These are phyloP conservation scores for Diaporthe helianthi DNA, from an alignment of 2,329 filamentous ascomycete genomes.

Conservation along the genomic window DNA sequence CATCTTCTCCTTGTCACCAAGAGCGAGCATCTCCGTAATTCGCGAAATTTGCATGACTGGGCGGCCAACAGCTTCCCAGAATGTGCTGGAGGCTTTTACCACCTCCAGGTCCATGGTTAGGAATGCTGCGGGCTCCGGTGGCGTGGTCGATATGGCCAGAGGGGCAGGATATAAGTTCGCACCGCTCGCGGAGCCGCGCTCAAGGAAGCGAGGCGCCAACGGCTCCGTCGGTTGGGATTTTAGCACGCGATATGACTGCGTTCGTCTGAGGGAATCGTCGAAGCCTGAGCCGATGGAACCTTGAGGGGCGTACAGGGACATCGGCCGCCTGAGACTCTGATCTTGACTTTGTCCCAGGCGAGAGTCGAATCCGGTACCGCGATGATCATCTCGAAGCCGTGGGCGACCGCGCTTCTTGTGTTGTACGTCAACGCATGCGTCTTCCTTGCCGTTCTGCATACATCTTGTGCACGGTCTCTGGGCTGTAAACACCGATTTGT, in stretches of 20 bases:
- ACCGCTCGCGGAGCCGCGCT: conserved; percentile 57
- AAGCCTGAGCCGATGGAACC: conserved; percentile 52
- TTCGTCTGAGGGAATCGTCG: conserved; percentile 54
- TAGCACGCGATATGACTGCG: conserved; percentile 58
- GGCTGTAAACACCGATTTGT: conserved; percentile 53
- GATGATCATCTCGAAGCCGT: conserved; percentile 72
- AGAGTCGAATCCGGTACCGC: conserved; percentile 64
- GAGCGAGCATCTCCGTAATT: conserved; percentile 61
- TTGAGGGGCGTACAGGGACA: conserved; percentile 58
- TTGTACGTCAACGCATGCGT: conserved; percentile 81
- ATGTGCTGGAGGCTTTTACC: conserved; percentile 61
- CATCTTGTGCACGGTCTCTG: conserved; percentile 82
- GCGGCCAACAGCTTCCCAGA: conserved; percentile 62
- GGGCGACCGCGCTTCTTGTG: conserved; percentile 86
- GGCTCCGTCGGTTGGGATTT: conserved; percentile 61
- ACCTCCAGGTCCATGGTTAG: conserved; percentile 66
- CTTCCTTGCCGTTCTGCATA: conserved; percentile 79
- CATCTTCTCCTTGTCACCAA: conserved; percentile 60
- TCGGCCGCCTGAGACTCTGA: conserved; percentile 54
- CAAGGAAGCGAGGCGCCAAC: conserved; percentile 56
- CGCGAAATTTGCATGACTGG: conserved; percentile 55
- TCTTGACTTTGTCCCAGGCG: conserved; percentile 55
- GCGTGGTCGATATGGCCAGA: conserved; percentile 49
- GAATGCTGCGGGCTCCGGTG: conserved; percentile 63
- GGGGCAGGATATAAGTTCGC: conserved; percentile 57